Evolutionary conservation across 1,284 basidiomycete genomes (phyloP), one percentile per base, ranked within the genome.

Genomic region (Sporisorium scitamineum): DNA sequence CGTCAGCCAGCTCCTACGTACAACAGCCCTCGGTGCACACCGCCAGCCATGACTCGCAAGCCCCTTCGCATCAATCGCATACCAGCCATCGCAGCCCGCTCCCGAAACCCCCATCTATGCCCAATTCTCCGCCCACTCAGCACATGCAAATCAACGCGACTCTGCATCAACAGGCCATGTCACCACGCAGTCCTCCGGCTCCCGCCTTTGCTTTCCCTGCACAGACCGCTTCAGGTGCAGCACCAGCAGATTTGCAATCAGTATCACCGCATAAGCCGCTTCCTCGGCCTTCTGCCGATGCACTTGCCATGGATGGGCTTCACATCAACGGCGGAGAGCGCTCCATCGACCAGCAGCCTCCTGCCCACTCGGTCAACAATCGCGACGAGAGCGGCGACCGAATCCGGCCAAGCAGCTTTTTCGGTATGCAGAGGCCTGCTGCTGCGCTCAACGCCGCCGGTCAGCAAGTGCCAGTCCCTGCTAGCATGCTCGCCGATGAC

Each of bases 391-490:
- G 59, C 34, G 61, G 50, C 5, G 67, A 70, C 18, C 63, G 61
- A 3, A 42, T 26, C 14, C 56, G 79, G 41, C 76, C 76, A 10
- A 73, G 62, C 58, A 78, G 71, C 69, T 81, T 81, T 65, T 80
- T 79, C 52, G 80, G 80, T 31, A 79, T 79, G 79, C 70, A 81
- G 42, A 51, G 60, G 24, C 80, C 80, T 8, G 31, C 64, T 27
- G 78, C 78, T 34, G 72, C 66, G 13, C 59, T 76, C 54, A 72
- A 61, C 47, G 61, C 76, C 18, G 58, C 69, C 4, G 72, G 76
- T 7, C 76, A 76, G 11, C 65, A 69, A 6, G 63, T 71, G 22
- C 69, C 78, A 16, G 55, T 76, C 0, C 70, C 71, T 22, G n/a
- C 54, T 11, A 58, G 57, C 54, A 62, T 70, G 60, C 53, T 76